Evolutionary conservation across 208 protist species (phyloP).

Genomic region (Kentomonas sorsogonicus): DNA sequence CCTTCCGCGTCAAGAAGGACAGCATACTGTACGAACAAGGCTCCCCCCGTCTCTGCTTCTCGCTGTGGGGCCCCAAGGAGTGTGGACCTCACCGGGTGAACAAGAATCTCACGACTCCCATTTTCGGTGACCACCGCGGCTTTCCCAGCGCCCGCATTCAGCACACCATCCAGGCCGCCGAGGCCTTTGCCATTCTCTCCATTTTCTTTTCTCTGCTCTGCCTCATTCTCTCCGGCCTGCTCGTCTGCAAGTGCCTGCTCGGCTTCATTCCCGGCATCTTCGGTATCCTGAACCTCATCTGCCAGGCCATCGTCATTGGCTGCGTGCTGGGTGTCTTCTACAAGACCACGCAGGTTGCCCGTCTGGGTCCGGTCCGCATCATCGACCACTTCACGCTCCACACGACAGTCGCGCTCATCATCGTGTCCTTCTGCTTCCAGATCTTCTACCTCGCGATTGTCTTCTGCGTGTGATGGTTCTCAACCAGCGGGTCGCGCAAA

Average conservation of each 20-base stretch:
- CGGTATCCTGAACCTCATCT: conserved; percentile 14
- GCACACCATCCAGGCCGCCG: conserved; percentile 23
- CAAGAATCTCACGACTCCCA: not conserved
- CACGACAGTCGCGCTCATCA: too few relatives aligned
- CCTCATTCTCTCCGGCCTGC: conserved; percentile 16
- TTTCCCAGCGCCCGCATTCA: conserved; percentile 13
- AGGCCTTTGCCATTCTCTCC: conserved; percentile 35
- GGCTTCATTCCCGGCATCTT: conserved; percentile 14
- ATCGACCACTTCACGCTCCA: too few relatives aligned
- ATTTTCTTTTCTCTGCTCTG: conserved; percentile 27
- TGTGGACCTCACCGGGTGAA: conserved; percentile 18
- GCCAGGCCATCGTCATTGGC: conserved; percentile 27
- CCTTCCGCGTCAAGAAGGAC: conserved; percentile 11
- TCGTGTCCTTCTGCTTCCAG: too few relatives aligned
- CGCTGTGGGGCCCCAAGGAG: conserved; percentile 27
- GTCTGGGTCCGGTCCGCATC: too few relatives aligned
- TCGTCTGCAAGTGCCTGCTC: conserved; percentile 13
- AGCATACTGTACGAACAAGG: not conserved
- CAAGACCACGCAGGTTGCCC: too few relatives aligned
- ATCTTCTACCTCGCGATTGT: too few relatives aligned
- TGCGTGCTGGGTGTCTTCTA: conserved; percentile 23
- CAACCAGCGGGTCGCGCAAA: too few relatives aligned
- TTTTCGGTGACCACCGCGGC: too few relatives aligned
- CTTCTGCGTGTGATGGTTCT: too few relatives aligned
- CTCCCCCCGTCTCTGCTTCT: conserved; percentile 21